Conservation (phyloP, 139 green algal genomes). For the Chlamydomonas incerta region DNA sequence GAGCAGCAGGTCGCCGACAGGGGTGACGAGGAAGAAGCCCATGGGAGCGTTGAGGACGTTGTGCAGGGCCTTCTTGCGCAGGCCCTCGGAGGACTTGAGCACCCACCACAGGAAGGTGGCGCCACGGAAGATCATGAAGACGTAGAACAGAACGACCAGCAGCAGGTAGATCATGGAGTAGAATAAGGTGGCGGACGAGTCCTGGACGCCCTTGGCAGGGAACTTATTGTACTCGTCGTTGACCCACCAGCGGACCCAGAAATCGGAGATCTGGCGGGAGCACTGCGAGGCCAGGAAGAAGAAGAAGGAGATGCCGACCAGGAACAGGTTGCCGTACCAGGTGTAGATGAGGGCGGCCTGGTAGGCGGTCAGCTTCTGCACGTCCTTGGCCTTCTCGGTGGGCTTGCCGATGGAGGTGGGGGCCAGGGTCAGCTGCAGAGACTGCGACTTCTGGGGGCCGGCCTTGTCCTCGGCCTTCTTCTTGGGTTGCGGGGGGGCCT, state of each 20-base stretch:
- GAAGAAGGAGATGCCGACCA: slow-evolving; percentile 42
- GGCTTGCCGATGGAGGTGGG: slow-evolving; percentile 26
- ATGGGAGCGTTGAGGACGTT: slow-evolving; percentile 48
- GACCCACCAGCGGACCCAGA: slow-evolving; percentile 34
- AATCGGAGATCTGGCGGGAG: slow-evolving; percentile 63
- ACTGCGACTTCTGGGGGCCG: not conserved
- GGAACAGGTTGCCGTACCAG: slow-evolving; percentile 28
- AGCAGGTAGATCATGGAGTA: slow-evolving; percentile 62
- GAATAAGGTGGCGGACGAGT: not conserved
- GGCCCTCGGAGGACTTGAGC: slow-evolving; percentile 42
- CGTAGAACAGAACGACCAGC: slow-evolving; percentile 52
- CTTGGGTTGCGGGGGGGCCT: slow-evolving; percentile 20
- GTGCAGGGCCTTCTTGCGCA: slow-evolving; percentile 38
- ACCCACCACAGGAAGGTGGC: slow-evolving; percentile 50
- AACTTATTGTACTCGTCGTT: slow-evolving; percentile 1
- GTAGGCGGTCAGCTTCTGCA: slow-evolving; percentile 39
- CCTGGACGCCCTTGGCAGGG: not conserved
- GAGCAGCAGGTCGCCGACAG: slow-evolving; percentile 69
- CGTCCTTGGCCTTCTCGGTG: slow-evolving; percentile 45
- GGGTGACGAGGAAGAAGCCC: slow-evolving; percentile 70
- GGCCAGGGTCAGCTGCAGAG: not conserved
- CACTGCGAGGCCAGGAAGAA: slow-evolving; percentile 67
- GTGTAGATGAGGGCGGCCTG: slow-evolving; percentile 36
- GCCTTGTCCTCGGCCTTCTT: not conserved
- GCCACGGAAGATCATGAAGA: slow-evolving; percentile 68